phyloP scores from a whole-genome alignment of 1,284 basidiomycete species.

The Ustilago crameri region DNA sequence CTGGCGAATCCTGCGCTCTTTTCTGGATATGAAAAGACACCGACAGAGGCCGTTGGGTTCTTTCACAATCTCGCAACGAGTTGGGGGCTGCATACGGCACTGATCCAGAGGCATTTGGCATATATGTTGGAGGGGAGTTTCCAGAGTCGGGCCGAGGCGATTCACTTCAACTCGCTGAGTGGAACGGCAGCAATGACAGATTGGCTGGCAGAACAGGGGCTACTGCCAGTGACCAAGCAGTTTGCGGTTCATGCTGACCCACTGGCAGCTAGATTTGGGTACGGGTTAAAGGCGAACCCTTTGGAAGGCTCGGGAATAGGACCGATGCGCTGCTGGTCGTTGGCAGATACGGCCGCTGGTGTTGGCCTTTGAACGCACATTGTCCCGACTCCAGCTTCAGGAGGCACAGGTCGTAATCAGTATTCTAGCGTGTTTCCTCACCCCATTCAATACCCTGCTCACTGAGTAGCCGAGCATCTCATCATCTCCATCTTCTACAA shows the following conservation, averaged over 20 bases:
- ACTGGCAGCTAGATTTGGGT: conserved; percentile 27
- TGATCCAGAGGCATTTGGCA: conserved; percentile 72
- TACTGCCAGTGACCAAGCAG: conserved; percentile 11
- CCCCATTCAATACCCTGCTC: conserved; percentile 3
- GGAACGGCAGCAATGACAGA: conserved; percentile 71
- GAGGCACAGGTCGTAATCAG: too few species aligned
- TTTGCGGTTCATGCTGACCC: conserved; percentile 20
- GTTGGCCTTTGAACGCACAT: conserved; percentile 19
- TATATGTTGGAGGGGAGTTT: conserved; percentile 74
- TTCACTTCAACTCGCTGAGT: conserved; percentile 72
- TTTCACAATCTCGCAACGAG: conserved; percentile 71
- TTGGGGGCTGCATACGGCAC: conserved; percentile 72
- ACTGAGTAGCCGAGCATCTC: neutral
- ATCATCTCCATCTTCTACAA: neutral
- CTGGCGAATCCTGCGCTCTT: conserved; percentile 75
- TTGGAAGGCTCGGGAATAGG: conserved; percentile 5
- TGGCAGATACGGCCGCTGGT: conserved; percentile 23
- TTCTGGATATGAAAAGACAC: conserved; percentile 72
- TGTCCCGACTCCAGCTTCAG: too few species aligned
- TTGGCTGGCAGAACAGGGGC: conserved; percentile 69
- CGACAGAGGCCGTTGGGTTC: conserved; percentile 70
- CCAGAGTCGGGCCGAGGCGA: conserved; percentile 69
- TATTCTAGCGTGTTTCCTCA: too few species aligned
- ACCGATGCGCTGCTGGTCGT: conserved; percentile 19
- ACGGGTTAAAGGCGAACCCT: neutral